Conservation (phyloP, 768 basidiomycete species). For the Mycena indigotica region DNA sequence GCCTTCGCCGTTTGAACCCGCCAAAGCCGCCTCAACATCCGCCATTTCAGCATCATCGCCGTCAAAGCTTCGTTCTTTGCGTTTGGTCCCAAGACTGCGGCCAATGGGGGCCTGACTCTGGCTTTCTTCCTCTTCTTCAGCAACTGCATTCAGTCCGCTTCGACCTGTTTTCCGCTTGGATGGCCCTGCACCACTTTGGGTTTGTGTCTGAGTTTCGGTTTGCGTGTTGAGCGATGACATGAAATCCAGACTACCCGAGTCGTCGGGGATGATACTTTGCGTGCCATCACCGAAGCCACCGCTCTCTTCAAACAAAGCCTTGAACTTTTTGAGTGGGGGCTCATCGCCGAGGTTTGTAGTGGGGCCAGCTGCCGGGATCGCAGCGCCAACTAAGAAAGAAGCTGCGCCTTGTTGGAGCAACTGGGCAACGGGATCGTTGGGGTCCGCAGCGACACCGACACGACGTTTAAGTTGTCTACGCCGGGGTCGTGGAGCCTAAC, state of each 20-base stretch:
- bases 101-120: constrained; percentile 16
- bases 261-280: constrained; percentile 12
- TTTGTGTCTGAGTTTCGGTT: constrained; percentile 33
- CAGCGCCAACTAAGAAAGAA: constrained; percentile 23
- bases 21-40: constrained; percentile 26
- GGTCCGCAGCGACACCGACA: constrained; percentile 34
- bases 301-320: constrained; percentile 67
- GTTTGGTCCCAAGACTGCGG: constrained; percentile 35
- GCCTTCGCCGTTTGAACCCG: constrained; percentile 7
- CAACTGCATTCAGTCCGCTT: constrained; percentile 34
- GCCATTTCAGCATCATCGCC: constrained; percentile 44
- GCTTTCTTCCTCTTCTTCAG: constrained; percentile 58
- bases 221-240: constrained; percentile 29
- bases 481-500: constrained; percentile 40
- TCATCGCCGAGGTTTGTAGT: constrained; percentile 31
- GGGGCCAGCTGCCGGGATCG: constrained; percentile 23
- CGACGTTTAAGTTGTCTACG: constrained; percentile 68
- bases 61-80: constrained; percentile 40
- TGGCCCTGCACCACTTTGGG: constrained; percentile 18
- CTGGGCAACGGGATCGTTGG: not conserved
- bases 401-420: constrained; percentile 15
- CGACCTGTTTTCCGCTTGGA: constrained; percentile 2
- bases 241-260: constrained; percentile 10
- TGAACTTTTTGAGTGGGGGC: constrained; percentile 70
- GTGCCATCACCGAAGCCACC: constrained; percentile 37